These are phyloP conservation scores for Piromyces finnis DNA, from an alignment of 192 early-diverging fungal genomes.

Conservation along the genomic window DNA sequence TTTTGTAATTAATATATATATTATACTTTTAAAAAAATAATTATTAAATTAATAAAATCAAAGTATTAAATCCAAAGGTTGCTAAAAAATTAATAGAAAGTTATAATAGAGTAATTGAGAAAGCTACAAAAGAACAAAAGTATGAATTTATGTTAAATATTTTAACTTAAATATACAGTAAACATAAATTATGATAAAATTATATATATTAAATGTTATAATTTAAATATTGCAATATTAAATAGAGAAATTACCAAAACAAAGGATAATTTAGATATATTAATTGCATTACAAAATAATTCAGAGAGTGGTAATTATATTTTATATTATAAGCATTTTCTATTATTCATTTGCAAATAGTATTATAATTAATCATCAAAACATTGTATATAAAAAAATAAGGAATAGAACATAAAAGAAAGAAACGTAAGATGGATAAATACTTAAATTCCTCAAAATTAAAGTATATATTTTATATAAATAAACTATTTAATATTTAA, in stretches of 20 bases:
- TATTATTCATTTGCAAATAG: too few relatives aligned
- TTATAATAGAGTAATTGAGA: slow-evolving; percentile 1
- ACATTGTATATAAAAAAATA: neutral
- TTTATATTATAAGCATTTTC: too few relatives aligned
- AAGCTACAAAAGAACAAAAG: slow-evolving; percentile 5
- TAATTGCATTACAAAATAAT: neutral
- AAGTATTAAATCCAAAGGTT: slow-evolving; percentile 7
- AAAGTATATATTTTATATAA: slow-evolving; percentile 2
- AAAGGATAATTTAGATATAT: neutral
- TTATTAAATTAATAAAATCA: too few relatives aligned
- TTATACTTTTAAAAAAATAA: too few relatives aligned
- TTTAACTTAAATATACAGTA: neutral
- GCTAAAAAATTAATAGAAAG: slow-evolving; percentile 5
- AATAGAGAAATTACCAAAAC: neutral
- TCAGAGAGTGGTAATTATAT: neutral
- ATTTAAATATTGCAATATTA: too few relatives aligned
- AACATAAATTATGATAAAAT: neutral
- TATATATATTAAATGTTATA: too few relatives aligned
- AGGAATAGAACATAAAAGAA: slow-evolving; percentile 2
- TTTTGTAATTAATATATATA: too few relatives aligned
- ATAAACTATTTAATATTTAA: too few relatives aligned
- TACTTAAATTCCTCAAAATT: slow-evolving; percentile 1
- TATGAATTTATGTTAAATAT: neutral
- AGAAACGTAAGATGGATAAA: slow-evolving; percentile 7
- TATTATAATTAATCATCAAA: too few relatives aligned